These are phyloP conservation scores for Stylonectria norvegica DNA, from an alignment of 2,329 filamentous ascomycete species.

Conservation along the genomic window DNA sequence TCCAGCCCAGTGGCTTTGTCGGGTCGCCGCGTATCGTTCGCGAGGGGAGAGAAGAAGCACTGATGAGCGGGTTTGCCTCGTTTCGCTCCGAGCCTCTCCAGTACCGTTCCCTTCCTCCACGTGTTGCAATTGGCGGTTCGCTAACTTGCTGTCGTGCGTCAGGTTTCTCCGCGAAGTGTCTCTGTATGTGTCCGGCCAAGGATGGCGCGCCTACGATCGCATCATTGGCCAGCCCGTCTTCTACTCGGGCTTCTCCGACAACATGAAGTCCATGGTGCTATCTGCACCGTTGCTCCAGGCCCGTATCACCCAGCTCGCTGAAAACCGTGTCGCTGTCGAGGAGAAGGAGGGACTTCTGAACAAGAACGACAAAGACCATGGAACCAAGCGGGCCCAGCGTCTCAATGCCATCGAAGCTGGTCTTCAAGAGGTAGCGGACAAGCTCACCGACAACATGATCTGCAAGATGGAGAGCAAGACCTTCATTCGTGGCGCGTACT, in stretches of 20 bases:
- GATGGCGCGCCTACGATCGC: slow-evolving; percentile 92
- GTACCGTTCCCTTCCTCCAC: slow-evolving; percentile 33
- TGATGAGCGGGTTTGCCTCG: slow-evolving; percentile 80
- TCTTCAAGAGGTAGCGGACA: slow-evolving; percentile 76
- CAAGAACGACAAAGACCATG: slow-evolving; percentile 52
- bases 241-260: slow-evolving; percentile 86
- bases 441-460: slow-evolving; percentile 92
- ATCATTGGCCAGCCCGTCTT: slow-evolving; percentile 90
- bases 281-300: slow-evolving; percentile 69
- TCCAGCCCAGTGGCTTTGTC: slow-evolving; percentile 69
- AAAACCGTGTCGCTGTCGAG: slow-evolving; percentile 70
- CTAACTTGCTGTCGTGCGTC: slow-evolving; percentile 20
- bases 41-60: slow-evolving; percentile 60
- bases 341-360: slow-evolving; percentile 68
- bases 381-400: slow-evolving; percentile 48
- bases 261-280: slow-evolving; percentile 78
- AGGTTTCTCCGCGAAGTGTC: slow-evolving; percentile 93
- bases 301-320: slow-evolving; percentile 74
- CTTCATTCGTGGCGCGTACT: slow-evolving; percentile 92
- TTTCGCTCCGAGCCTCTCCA: slow-evolving; percentile 70
- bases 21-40: slow-evolving; percentile 44
- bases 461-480: slow-evolving; percentile 97
- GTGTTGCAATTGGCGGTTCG: not conserved
- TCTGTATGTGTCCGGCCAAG: slow-evolving; percentile 85
- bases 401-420: slow-evolving; percentile 66